A percentile compares a stretch with the other conserved stretches of the same genome.
Evolutionary conservation across 192 early-diverging fungal genomes (phyloP).

Genomic region (Physocladia obscura): DNA sequence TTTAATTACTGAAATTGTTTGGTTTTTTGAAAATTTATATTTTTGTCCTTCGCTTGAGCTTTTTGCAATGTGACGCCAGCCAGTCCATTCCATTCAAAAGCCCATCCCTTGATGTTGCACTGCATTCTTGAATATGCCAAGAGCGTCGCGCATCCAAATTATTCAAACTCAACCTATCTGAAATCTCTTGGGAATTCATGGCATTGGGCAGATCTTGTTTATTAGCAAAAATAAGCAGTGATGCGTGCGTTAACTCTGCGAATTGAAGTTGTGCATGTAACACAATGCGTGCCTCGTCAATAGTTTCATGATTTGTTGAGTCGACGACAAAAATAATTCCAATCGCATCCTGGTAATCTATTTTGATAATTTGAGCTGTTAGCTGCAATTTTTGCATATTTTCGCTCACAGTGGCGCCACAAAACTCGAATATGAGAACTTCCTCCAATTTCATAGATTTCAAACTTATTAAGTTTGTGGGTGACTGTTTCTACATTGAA

Average conservation of each 20-base stretch:
- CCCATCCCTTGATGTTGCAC: conserved; percentile 92
- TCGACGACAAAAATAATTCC: conserved; percentile 97
- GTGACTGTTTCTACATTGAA: conserved; percentile 98
- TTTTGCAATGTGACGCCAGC: conserved; percentile 49
- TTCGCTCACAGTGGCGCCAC: conserved; percentile 87
- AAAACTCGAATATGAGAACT: conserved; percentile 97
- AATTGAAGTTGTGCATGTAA: conserved; percentile 81
- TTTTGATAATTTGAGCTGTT: conserved; percentile 30
- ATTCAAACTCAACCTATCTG: conserved; percentile 86
- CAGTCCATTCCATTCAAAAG: conserved; percentile 97
- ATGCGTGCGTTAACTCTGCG: conserved; percentile 86
- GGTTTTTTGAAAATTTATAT: no score
- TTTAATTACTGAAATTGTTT: no score
- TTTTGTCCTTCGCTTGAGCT: no score
- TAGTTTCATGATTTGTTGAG: conserved; percentile 93
- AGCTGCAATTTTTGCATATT: neutral
- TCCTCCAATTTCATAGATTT: conserved; percentile 98
- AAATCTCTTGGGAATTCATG: conserved; percentile 88
- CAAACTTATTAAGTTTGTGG: conserved; percentile 98
- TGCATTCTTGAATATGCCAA: conserved; percentile 94
- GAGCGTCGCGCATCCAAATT: conserved; percentile 60
- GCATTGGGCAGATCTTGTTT: conserved; percentile 98
- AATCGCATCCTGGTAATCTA: conserved; percentile 96
- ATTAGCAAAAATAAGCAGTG: conserved; percentile 93
- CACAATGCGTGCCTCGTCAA: conserved; percentile 90